Base-by-base conservation (phyloP, 768 basidiomycete genomes). In the Termitomyces eurrhizus region DNA sequence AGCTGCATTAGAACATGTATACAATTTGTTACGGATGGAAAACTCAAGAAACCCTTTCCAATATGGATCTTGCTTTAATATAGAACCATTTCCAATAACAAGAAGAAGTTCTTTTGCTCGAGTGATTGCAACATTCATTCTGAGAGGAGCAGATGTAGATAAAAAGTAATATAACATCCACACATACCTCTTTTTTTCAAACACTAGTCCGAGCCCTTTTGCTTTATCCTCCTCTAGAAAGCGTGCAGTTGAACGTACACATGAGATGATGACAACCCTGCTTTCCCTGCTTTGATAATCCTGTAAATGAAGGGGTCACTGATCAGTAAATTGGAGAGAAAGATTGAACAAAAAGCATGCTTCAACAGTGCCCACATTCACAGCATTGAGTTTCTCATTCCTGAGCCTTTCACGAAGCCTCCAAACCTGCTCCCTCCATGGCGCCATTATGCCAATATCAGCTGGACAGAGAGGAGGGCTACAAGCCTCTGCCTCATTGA, bases 61-160 rank as follows among this genome's bases (percentile, higher is more conserved):
- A 60, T 81, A 81, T 1, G 80, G 77, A 68, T 83, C 81, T 18
- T 69, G 68, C 60, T 76, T 72, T 4, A 81, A 70, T 3, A 80
- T 68, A 0, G 61, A 62, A 14, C 73, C 78, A 62, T 81, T 82
- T 9, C 81, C 81, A 52, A 82, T 72, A 18, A 83, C 75, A 7
- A 83, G 72, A 21, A 83, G 62, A n/a, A 83, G 73, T 60, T 82
- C 80, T 61, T 77, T 81, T 3, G 81, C 81, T n/a, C 81, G 79
- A 2, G 81, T 82, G 33, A 83, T 81, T 11, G 80, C 78, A 8
- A 82, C 81, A 58, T 83, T 83, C 80, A 83, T 80, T 60, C 81
- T 83, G 53, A 29, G 33, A n/a, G 2, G 4, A 24, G 12, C 26
- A 21, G 21, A 36, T 35, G 29, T 26, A 8, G 18, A 12, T 5